Evolutionary conservation across 164 flowering plant genomes (phyloP), one percentile per base, ranked within the genome.

Genomic region (Berberis thunbergii): DNA sequence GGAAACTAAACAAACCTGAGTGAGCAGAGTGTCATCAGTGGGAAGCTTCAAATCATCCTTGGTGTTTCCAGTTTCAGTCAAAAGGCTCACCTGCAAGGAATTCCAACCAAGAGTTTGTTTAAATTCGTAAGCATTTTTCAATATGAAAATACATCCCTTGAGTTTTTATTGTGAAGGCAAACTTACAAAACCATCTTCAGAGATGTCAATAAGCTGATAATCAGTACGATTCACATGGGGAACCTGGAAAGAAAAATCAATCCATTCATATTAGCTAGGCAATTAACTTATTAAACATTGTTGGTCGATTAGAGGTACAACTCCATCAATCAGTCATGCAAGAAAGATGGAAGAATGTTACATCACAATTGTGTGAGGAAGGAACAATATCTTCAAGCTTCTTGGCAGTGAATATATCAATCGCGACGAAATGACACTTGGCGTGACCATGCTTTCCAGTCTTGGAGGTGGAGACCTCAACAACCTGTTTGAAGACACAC

Each of bases 381-480:
- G 87, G 84, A 42, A 83, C 87, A 61, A 81, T 81, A 76, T 83
- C 84, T 57, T 83, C 87, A 55, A 79, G 82, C 72, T 81, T 81
- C 67, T 81, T 81, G 3, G 65, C 75, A 62, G 69, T 83, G 75
- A 83, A 83, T 62, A 77, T 79, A 54, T 83, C 87, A 72, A 83
- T 83, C 4, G 65, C 87, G 6, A 81, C 84, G 74, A 83, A 83
- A 74, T 83, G 87, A 55, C 87, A 83, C 69, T 83, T 83, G 7
- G 87, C 86, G 64, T 83, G 86, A 3, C 86, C 86, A 49, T 83
- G 86, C 79, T 83, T 79, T 41, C 87, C 87, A 49, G 84, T 83
- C 59, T 83, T 77, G 60, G 87, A 83, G 60, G 84, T 81, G 26
- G 87, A 83, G 49, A 83, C 84, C 60, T 83, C 87, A 3, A 83